phyloP scores from a whole-genome alignment of 169 alveolate genomes.

The Cyclospora cayetanensis region DNA sequence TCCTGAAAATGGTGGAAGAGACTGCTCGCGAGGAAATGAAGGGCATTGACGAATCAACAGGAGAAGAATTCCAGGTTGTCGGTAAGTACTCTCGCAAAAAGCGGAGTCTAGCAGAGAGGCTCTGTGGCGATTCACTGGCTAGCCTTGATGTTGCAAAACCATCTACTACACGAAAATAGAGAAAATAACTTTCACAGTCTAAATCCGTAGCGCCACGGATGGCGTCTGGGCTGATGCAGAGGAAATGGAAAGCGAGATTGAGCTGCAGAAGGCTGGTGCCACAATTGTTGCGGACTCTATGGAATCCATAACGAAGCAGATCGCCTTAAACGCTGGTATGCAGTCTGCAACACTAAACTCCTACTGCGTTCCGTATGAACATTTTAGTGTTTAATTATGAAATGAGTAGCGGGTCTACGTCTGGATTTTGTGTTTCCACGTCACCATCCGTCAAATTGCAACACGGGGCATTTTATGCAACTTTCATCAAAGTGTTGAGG shows the following conservation, averaged over 20 bases:
- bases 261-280: constrained; percentile 89
- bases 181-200: too few species aligned
- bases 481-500: too few species aligned
- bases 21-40: constrained; percentile 76
- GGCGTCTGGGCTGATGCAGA: constrained; percentile 75
- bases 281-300: constrained; percentile 85
- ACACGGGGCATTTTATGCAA: too few species aligned
- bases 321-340: constrained; percentile 85
- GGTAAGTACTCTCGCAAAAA: too few species aligned
- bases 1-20: constrained; percentile 80
- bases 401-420: neutral
- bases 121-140: too few species aligned
- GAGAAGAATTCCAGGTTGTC: constrained; percentile 54
- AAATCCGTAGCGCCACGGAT: too few species aligned
- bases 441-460: neutral
- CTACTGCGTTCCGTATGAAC: neutral
- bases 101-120: too few species aligned
- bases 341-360: neutral
- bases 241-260: constrained; percentile 88
- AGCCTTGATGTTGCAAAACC: too few species aligned
- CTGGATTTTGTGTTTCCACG: neutral
- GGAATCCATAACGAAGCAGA: constrained; percentile 85
- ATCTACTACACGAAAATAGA: neutral
- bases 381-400: neutral
- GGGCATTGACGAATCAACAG: constrained; percentile 59